Conservation (phyloP, 2,329 filamentous ascomycete genomes). For the Leptographium galeiforme region DNA sequence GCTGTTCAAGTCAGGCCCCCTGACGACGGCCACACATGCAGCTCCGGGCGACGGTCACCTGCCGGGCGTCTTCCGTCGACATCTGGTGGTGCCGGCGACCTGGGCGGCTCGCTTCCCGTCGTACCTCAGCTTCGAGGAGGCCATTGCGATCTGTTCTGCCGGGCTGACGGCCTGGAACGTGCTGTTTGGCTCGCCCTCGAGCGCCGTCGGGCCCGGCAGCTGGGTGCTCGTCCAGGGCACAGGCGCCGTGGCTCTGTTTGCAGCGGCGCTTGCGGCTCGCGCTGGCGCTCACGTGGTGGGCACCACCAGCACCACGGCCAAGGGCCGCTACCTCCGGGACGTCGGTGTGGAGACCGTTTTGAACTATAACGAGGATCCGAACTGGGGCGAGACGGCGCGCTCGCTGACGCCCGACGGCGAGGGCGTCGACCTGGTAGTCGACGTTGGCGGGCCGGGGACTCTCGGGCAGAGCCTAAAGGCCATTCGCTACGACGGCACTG, state of each 20-base stretch:
- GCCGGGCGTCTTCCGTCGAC: constrained; percentile 55
- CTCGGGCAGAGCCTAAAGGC: constrained; percentile 25
- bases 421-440: constrained; percentile 40
- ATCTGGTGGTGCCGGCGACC: constrained; percentile 52
- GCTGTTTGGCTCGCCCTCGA: constrained; percentile 36
- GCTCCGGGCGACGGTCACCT: constrained; percentile 35
- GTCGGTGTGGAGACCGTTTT: constrained; percentile 42
- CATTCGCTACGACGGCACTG: constrained; percentile 19
- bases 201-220: constrained; percentile 37
- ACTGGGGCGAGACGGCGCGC: constrained; percentile 41
- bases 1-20: constrained; percentile 47
- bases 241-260: constrained; percentile 55
- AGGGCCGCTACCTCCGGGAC: constrained; percentile 34
- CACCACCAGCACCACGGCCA: constrained; percentile 37
- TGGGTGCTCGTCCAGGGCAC: constrained; percentile 57
- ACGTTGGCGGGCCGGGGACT: constrained; percentile 41
- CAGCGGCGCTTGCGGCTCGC: constrained; percentile 37
- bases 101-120: constrained; percentile 52
- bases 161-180: constrained; percentile 56
- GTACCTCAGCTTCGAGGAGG: constrained; percentile 40
- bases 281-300: constrained; percentile 43
- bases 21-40: neutral
- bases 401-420: constrained; percentile 28
- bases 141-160: constrained; percentile 44
- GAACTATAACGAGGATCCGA: constrained; percentile 37